Percentiles rank a stretch among this genome's conserved stretches.
phyloP scores from a whole-genome alignment of 2,329 filamentous ascomycete species.

The Fusarium euwallaceae region DNA sequence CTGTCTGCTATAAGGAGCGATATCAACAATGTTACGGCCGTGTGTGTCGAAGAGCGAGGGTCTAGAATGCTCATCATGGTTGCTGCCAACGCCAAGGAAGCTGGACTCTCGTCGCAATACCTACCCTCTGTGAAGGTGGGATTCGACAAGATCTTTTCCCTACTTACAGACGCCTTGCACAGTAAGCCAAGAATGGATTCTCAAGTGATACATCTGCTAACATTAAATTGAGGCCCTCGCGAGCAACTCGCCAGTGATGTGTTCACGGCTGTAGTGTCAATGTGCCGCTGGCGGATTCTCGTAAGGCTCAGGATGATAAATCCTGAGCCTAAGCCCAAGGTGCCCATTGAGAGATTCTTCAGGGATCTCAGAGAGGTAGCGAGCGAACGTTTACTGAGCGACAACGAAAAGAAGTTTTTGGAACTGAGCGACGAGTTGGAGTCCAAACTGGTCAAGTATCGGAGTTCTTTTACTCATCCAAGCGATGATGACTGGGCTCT shows the following conservation, averaged over 20 bases:
- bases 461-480: neutral
- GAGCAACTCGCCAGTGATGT: neutral
- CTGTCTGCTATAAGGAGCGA: conserved; percentile 35
- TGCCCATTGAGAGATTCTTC: neutral
- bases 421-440: neutral
- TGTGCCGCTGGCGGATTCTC: conserved; percentile 29
- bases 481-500: neutral
- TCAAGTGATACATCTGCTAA: neutral
- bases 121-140: conserved; percentile 28
- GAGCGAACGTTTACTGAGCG: neutral
- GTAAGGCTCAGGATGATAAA: conserved; percentile 12
- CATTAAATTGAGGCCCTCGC: neutral
- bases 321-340: neutral
- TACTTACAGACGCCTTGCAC: neutral
- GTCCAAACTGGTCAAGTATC: conserved; percentile 6
- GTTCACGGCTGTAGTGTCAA: conserved; percentile 19
- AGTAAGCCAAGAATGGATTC: conserved; percentile 1
- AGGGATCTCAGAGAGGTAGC: too few species aligned
- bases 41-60: conserved; percentile 30
- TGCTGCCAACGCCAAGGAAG: conserved; percentile 32
- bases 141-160: conserved; percentile 29
- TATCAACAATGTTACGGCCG: conserved; percentile 27
- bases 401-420: neutral
- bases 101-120: conserved; percentile 13
- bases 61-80: conserved; percentile 29